Conservation (phyloP, 768 basidiomycete species). For the Rhizopogon rudus region DNA sequence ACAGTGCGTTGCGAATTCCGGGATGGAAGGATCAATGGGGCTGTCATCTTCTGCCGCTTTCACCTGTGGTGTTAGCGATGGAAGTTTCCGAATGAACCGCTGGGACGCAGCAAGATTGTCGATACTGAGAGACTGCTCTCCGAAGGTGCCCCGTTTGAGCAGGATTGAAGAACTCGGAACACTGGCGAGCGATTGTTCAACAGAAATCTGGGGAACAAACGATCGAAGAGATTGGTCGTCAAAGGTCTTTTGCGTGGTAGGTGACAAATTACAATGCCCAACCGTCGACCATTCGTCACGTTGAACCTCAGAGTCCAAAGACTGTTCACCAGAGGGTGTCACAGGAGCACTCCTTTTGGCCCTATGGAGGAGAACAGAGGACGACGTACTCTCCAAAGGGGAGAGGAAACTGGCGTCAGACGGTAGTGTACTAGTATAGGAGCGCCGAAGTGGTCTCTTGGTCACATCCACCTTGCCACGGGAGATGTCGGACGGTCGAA, state of each 20-base stretch:
- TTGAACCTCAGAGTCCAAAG: neutral
- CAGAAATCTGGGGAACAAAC: neutral
- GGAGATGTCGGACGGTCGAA: slow-evolving; percentile 6
- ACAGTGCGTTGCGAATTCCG: neutral
- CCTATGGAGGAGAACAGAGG: neutral
- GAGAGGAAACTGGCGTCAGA: slow-evolving; percentile 1
- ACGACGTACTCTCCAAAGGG: slow-evolving; percentile 1
- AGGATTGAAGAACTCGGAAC: neutral
- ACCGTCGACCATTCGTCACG: slow-evolving; percentile 3
- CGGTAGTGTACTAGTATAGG: neutral
- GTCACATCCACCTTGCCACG: neutral
- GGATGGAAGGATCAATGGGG: neutral
- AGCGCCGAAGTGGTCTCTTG: neutral
- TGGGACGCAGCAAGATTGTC: neutral
- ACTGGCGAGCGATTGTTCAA: neutral
- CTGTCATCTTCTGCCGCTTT: neutral
- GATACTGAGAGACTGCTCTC: neutral
- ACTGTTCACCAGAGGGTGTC: neutral
- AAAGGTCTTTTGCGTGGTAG: slow-evolving; percentile 5
- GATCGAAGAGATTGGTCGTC: slow-evolving; percentile 2
- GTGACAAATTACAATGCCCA: slow-evolving; percentile 5
- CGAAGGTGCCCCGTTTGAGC: neutral
- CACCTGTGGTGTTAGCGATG: neutral
- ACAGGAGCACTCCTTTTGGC: neutral
- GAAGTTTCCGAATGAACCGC: neutral